phyloP scores from a whole-genome alignment of 2,329 filamentous ascomycete species.

The Monilinia fructigena region DNA sequence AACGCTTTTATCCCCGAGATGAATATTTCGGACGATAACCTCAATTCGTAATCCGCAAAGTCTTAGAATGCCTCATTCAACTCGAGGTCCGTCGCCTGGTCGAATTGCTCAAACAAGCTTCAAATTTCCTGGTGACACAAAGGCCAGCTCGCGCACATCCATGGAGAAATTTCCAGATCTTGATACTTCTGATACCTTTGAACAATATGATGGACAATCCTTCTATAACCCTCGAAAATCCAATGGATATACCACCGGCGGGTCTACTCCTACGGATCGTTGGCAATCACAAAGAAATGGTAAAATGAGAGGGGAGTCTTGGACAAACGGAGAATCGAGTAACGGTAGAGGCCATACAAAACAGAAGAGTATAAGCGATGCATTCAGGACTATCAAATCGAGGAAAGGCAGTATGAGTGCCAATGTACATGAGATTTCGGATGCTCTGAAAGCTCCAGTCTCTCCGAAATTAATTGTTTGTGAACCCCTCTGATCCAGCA shows the following conservation, averaged over 20 bases:
- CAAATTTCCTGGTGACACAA: conserved; percentile 37
- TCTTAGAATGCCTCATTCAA: conserved; percentile 45
- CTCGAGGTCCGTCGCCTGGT: conserved; percentile 42
- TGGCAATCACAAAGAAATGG: conserved; percentile 62
- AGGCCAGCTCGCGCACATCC: conserved; percentile 33
- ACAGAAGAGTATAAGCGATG: conserved; percentile 86
- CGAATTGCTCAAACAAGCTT: conserved; percentile 35
- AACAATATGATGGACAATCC: conserved; percentile 28
- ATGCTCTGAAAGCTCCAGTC: conserved; percentile 84
- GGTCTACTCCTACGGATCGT: conserved; percentile 46
- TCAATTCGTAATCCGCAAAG: conserved; percentile 2
- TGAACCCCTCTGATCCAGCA: conserved; percentile 22
- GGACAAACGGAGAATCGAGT: conserved; percentile 32
- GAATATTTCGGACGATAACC: conserved; percentile 13
- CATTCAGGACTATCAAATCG: conserved; percentile 77
- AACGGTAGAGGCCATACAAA: conserved; percentile 53
- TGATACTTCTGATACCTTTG: conserved; percentile 41
- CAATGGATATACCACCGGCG: conserved; percentile 37
- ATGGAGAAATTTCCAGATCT: conserved; percentile 62
- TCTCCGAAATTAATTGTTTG: conserved; percentile 84
- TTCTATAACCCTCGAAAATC: conserved; percentile 27
- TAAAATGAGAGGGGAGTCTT: conserved; percentile 33
- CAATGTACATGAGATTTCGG: conserved; percentile 90
- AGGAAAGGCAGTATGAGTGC: conserved; percentile 84
- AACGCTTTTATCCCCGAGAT: conserved; percentile 15